These are phyloP conservation scores for Curvularia lunata DNA, from an alignment of 2,329 filamentous ascomycete species.

Conservation along the genomic window DNA sequence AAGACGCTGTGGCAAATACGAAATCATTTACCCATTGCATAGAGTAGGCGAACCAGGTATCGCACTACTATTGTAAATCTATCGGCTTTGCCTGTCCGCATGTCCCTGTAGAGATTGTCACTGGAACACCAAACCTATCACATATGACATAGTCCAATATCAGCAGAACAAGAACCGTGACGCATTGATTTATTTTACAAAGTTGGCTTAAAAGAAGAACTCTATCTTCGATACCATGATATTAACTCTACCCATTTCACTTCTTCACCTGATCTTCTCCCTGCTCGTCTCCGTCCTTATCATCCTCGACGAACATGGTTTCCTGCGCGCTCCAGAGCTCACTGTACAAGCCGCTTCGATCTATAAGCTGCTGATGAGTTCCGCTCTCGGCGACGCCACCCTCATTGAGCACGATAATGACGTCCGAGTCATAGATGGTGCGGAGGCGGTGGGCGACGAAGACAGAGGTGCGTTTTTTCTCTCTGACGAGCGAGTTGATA, in stretches of 20 bases:
- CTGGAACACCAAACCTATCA: too few species aligned
- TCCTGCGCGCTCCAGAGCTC: slow-evolving; percentile 78
- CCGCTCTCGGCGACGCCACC: slow-evolving; percentile 88
- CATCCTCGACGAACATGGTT: slow-evolving; percentile 40
- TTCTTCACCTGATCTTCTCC: slow-evolving; percentile 4
- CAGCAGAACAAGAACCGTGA: too few species aligned
- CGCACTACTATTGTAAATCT: too few species aligned
- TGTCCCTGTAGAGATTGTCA: too few species aligned
- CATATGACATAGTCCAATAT: too few species aligned
- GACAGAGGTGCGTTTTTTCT: slow-evolving; percentile 87
- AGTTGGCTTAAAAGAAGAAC: not conserved
- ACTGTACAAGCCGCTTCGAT: slow-evolving; percentile 79
- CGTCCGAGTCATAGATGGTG: slow-evolving; percentile 89
- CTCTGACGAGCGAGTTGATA: slow-evolving; percentile 89
- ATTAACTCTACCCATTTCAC: not conserved
- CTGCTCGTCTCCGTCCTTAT: slow-evolving; percentile 5
- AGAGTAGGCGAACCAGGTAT: too few species aligned
- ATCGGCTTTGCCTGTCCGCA: too few species aligned
- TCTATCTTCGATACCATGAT: not conserved
- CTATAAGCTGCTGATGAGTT: slow-evolving; percentile 83
- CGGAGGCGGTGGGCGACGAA: slow-evolving; percentile 92
- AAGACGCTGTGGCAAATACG: too few species aligned
- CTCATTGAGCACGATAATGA: slow-evolving; percentile 88
- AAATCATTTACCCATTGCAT: too few species aligned
- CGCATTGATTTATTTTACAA: not conserved